Percentiles rank a stretch among this genome's conserved stretches.
phyloP scores from a whole-genome alignment of 1,139 yeast genomes.

The Suhomyces atakaporum region DNA sequence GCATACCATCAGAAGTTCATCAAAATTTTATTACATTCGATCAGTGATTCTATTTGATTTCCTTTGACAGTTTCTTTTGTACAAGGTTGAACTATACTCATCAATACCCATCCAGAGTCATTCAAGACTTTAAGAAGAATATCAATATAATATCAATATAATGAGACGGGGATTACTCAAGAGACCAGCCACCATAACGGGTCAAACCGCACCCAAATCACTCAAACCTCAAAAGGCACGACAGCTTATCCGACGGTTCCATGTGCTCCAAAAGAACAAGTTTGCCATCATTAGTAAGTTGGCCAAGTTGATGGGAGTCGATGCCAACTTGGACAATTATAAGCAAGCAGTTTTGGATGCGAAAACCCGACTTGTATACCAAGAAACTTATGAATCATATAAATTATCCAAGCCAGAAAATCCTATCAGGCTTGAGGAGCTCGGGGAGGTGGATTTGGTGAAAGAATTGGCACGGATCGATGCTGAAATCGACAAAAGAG shows the following conservation, averaged over 20 bases:
- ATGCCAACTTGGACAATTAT: conserved; percentile 29
- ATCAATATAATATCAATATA: too few relatives aligned
- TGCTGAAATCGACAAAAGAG: conserved; percentile 58
- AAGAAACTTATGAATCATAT: conserved; percentile 6
- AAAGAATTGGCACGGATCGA: conserved; percentile 54
- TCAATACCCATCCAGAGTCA: too few relatives aligned
- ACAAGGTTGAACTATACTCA: too few relatives aligned
- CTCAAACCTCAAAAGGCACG: conserved; percentile 71
- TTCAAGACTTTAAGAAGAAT: too few relatives aligned
- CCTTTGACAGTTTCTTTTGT: too few relatives aligned
- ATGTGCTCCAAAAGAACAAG: conserved; percentile 57
- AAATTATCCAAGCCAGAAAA: conserved; percentile 15
- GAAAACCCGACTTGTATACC: conserved; percentile 1
- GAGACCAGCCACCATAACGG: conserved; percentile 18
- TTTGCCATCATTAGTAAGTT: conserved; percentile 34
- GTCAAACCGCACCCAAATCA: conserved; percentile 26
- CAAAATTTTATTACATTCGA: too few relatives aligned
- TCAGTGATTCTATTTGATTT: too few relatives aligned
- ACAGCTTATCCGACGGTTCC: conserved; percentile 67
- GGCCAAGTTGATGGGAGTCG: conserved; percentile 10
- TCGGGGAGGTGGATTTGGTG: conserved; percentile 20
- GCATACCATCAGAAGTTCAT: too few relatives aligned
- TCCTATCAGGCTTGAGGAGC: conserved; percentile 25
- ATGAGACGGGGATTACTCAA: conserved; percentile 13
- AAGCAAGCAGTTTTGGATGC: conserved; percentile 2